phyloP scores from a whole-genome alignment of 2,329 filamentous ascomycete genomes.

The Beauveria australis region DNA sequence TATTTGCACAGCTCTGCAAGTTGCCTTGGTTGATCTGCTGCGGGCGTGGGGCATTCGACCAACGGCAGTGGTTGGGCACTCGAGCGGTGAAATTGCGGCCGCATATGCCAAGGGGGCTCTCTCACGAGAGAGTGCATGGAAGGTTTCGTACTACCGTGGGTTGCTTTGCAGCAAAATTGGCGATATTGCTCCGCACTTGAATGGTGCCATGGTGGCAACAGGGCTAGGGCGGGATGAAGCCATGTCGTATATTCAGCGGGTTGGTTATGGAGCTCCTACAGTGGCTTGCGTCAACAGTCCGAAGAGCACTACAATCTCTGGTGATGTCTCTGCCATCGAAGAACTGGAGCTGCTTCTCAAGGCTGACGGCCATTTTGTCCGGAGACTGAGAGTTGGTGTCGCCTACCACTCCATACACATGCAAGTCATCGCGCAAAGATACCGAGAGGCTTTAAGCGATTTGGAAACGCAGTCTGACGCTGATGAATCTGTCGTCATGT shows the following conservation, averaged over 20 bases:
- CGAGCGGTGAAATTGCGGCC: slow-evolving; percentile 29
- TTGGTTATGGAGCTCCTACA: too few species aligned
- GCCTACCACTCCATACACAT: slow-evolving; percentile 26
- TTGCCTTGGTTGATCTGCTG: slow-evolving; percentile 28
- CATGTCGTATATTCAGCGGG: slow-evolving; percentile 11
- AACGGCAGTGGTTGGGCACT: slow-evolving; percentile 25
- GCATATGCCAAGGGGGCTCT: slow-evolving; percentile 20
- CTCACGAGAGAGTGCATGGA: slow-evolving; percentile 12
- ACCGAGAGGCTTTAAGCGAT: neutral
- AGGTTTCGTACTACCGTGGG: neutral
- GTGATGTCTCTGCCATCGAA: slow-evolving; percentile 20
- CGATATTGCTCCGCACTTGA: too few species aligned
- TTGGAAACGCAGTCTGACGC: too few species aligned
- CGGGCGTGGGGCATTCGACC: slow-evolving; percentile 19
- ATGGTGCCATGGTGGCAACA: too few species aligned
- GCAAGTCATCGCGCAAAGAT: slow-evolving; percentile 4
- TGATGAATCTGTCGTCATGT: too few species aligned
- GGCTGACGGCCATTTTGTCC: neutral
- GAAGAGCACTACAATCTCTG: slow-evolving; percentile 24
- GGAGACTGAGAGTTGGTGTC: neutral
- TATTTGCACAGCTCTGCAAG: slow-evolving; percentile 34
- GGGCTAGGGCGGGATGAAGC: neutral
- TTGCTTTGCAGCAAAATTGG: neutral
- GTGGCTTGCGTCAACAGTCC: slow-evolving; percentile 26
- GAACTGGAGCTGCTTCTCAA: slow-evolving; percentile 12